phyloP scores from a whole-genome alignment of 2,329 filamentous ascomycete genomes.

The Emergomyces orientalis region DNA sequence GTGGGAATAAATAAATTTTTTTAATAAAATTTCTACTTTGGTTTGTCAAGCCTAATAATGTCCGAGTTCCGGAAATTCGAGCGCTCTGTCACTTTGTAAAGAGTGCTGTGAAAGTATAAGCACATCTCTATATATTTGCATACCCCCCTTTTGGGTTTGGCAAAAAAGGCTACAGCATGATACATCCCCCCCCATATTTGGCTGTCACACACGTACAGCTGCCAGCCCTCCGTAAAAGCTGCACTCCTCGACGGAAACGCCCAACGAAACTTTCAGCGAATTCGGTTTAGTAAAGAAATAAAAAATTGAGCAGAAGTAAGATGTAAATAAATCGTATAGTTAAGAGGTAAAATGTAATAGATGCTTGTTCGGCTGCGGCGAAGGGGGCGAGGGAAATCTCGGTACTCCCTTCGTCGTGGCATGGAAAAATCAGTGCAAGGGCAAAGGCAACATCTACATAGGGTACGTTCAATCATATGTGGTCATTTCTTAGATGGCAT shows the following conservation, averaged over 20 bases:
- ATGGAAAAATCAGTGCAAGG: constrained; percentile 9
- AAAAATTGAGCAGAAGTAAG: background rate
- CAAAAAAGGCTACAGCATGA: background rate
- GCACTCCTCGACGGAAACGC: background rate
- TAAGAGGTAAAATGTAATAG: background rate
- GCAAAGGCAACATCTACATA: constrained; percentile 12
- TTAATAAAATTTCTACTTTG: background rate
- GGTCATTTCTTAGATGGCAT: constrained; percentile 3
- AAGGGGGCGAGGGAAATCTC: background rate
- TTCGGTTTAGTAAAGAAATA: background rate
- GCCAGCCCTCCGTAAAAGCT: background rate
- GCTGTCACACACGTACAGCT: background rate
- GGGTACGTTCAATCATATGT: constrained; percentile 9
- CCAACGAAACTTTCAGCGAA: background rate
- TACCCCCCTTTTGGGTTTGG: background rate
- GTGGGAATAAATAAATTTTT: background rate
- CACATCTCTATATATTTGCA: background rate
- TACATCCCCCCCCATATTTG: background rate
- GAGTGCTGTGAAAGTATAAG: background rate
- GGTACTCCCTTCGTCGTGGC: background rate
- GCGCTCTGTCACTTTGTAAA: background rate
- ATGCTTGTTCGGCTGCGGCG: background rate
- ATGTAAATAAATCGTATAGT: background rate
- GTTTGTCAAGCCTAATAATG: background rate
- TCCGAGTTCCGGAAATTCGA: background rate